phyloP scores from a whole-genome alignment of 257 asterid species.

The Phtheirospermum japonicum region DNA sequence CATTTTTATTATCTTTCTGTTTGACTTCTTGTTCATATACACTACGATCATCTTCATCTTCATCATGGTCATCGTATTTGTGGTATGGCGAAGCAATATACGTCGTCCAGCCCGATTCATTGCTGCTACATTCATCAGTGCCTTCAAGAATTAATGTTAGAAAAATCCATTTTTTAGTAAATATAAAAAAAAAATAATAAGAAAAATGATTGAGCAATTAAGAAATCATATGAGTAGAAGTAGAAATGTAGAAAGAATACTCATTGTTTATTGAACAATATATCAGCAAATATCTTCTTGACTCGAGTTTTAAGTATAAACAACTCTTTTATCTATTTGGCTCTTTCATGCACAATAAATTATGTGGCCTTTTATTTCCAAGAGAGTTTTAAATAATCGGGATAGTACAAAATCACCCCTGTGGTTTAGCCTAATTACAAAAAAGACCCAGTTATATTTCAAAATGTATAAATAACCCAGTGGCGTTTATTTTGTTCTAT shows the following conservation, averaged over 20 bases:
- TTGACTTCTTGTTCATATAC: constrained; percentile 31
- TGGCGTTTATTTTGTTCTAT: too few relatives aligned
- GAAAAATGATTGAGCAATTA: background rate
- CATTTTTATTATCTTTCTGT: constrained; percentile 30
- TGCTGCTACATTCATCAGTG: constrained; percentile 68
- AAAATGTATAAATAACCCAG: too few relatives aligned
- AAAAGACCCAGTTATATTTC: background rate
- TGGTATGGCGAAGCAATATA: constrained; percentile 51
- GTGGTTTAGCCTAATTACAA: background rate
- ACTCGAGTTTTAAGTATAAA: too few relatives aligned
- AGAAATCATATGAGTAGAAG: background rate
- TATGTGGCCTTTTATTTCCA: constrained; percentile 37
- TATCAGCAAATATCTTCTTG: constrained; percentile 8
- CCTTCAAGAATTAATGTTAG: constrained; percentile 30
- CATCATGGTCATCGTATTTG: constrained; percentile 28
- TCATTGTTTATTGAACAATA: constrained; percentile 16
- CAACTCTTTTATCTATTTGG: background rate
- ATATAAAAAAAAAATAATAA: background rate
- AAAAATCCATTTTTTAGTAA: constrained; percentile 42
- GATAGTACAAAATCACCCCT: background rate
- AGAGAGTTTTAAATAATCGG: background rate
- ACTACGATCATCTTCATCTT: constrained; percentile 29
- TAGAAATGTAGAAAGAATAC: background rate
- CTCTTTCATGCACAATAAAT: constrained; percentile 32
- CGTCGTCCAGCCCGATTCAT: constrained; percentile 86